Conservation (phyloP, 73 alveolate species). For the Halteria grandinella region DNA sequence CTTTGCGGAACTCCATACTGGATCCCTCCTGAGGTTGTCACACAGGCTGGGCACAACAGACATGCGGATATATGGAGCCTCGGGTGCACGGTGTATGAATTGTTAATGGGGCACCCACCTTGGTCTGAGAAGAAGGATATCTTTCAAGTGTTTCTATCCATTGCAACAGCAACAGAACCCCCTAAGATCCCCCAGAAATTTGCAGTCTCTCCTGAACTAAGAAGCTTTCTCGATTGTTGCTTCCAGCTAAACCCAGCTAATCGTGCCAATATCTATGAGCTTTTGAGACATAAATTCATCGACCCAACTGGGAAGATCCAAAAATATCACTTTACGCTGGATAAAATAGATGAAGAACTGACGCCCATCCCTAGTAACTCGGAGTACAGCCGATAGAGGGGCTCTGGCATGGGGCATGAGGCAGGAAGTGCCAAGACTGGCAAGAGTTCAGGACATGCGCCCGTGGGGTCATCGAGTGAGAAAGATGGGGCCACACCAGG, state of each 20-base stretch:
- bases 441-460: no score
- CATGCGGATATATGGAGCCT: conserved; percentile 90
- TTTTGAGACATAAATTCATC: conserved; percentile 79
- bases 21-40: conserved; percentile 93
- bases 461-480: no score
- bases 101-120: conserved; percentile 80
- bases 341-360: conserved; percentile 35
- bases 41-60: conserved; percentile 70
- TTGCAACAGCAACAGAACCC: conserved; percentile 68
- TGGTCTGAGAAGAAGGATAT: conserved; percentile 72
- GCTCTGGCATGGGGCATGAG: no score
- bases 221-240: conserved; percentile 80
- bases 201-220: conserved; percentile 66
- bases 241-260: conserved; percentile 74
- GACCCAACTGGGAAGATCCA: background rate
- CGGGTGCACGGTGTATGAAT: conserved; percentile 89
- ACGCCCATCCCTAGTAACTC: conserved; percentile 52
- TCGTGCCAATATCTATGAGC: conserved; percentile 79
- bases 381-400: no score
- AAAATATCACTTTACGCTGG: conserved; percentile 18
- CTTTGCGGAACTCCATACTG: conserved; percentile 83
- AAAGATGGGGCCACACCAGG: no score
- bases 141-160: conserved; percentile 58
- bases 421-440: no score
- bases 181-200: conserved; percentile 84